Evolutionary conservation across 1,139 yeast species (phyloP), one percentile per base, ranked within the genome.

Genomic region (Taphrina flavorubra): DNA sequence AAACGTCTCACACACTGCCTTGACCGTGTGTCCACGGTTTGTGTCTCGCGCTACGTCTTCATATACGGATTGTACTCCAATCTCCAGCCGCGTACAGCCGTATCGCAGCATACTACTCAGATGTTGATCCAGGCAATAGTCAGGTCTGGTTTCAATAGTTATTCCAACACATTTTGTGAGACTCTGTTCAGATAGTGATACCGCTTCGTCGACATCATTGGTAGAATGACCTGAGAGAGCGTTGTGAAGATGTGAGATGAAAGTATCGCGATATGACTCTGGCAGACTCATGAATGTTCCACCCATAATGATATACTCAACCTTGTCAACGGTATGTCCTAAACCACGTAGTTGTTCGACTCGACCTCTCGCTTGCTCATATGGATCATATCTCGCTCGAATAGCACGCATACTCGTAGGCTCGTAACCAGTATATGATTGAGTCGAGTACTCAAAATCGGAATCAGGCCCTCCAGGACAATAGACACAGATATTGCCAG

Each of bases 391-490:
- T 74, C 99, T 85, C 0, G 99, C 99, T 73, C 99, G 83, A 73
- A 94, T 94, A 11, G 99, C 99, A 75, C 99, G 85, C 99, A 94
- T 94, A 1, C 97, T 92, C 0, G 99, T 94, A 7, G 99, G 99
- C 77, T 94, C 99, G 76, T 95, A 94, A 51, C 99, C 99, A 0
- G 99, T 94, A 76, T 94, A 94, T 1, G 98, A 92, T 79, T 94
- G 99, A 1, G 99, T 94, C 0, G 97, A 90, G 78, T 94, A 94
- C 77, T 94, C 99, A 76, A 94, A 94, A 80, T 94, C 99, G 0
- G 96, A 89, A 78, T 94, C 99, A 1, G 99, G 99, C 0, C 99
- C 99, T 70, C 99, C 99, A 4, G 99, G 99, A 80, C 99, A 94
- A 78, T 94, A 70, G 16, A 94, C 99, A 82, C 99, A 94, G 72